A percentile compares a stretch with the other conserved stretches of the same genome.
Evolutionary conservation across 768 basidiomycete genomes (phyloP).

Genomic region (Lactarius psammicola): DNA sequence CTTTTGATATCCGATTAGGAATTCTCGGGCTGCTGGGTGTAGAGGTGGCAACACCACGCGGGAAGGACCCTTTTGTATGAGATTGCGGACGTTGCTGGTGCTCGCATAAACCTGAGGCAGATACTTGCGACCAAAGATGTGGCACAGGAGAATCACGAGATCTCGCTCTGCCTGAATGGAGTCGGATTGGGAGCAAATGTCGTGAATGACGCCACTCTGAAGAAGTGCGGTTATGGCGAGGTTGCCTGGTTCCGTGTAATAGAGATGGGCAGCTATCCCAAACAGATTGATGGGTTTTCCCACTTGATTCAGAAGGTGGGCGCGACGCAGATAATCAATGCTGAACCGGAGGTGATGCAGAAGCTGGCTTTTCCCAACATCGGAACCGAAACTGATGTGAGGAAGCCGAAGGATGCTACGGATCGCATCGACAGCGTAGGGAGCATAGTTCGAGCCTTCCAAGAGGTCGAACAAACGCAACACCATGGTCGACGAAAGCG

Average conservation of each 20-base stretch:
- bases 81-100: constrained; percentile 36
- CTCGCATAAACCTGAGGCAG: constrained; percentile 47
- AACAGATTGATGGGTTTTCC: constrained; percentile 61
- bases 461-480: constrained; percentile 66
- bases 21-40: constrained; percentile 39
- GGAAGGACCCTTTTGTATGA: constrained; percentile 51
- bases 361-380: constrained; percentile 54
- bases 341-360: constrained; percentile 67
- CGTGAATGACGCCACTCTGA: constrained; percentile 56
- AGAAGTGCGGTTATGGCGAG: constrained; percentile 61
- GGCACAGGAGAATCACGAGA: constrained; percentile 56
- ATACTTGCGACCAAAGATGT: constrained; percentile 63
- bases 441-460: constrained; percentile 54
- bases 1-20: constrained; percentile 47
- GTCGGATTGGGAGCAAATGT: constrained; percentile 47
- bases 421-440: constrained; percentile 49
- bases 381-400: constrained; percentile 55
- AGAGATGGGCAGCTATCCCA: constrained; percentile 52
- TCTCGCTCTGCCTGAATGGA: constrained; percentile 45
- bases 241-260: constrained; percentile 70
- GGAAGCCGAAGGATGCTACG: constrained; percentile 55
- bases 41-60: constrained; percentile 55
- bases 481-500: constrained; percentile 61
- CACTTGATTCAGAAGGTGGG: constrained; percentile 48
- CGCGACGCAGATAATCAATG: constrained; percentile 66